Conservation (phyloP, 2,329 filamentous ascomycete genomes). For the Aspergillus oerlinghausenensis region DNA sequence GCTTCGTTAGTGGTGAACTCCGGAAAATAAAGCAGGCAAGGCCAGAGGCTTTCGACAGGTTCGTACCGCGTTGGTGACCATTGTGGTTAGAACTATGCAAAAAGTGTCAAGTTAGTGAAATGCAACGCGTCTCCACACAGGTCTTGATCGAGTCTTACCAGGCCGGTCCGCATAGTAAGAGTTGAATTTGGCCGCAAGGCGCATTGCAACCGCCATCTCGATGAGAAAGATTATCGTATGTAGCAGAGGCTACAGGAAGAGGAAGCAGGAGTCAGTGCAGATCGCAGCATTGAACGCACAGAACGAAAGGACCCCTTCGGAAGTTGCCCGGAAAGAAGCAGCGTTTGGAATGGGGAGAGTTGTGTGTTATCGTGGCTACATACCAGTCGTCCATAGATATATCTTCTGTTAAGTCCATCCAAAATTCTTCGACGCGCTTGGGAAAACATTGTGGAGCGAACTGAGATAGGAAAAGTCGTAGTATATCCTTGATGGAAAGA, state of each 20-base stretch:
- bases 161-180: slow-evolving; percentile 88
- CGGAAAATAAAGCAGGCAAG: neutral
- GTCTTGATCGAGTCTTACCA: slow-evolving; percentile 47
- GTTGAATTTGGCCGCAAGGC: slow-evolving; percentile 84
- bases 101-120: slow-evolving; percentile 14
- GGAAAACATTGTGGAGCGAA: slow-evolving; percentile 37
- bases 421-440: slow-evolving; percentile 38
- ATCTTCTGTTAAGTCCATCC: slow-evolving; percentile 43
- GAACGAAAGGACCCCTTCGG: neutral
- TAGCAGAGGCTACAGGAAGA: slow-evolving; percentile 66
- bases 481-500: slow-evolving; percentile 13
- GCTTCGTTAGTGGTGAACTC: slow-evolving; percentile 6
- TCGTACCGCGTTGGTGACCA: slow-evolving; percentile 91
- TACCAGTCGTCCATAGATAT: slow-evolving; percentile 45
- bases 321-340: neutral
- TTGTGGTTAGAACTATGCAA: slow-evolving; percentile 79
- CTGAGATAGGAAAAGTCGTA: slow-evolving; percentile 12
- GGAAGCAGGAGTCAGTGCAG: slow-evolving; percentile 8
- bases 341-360: neutral
- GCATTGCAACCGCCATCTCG: slow-evolving; percentile 80
- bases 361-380: slow-evolving; percentile 12
- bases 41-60: neutral
- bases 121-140: neutral
- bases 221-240: slow-evolving; percentile 80
- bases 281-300: neutral